phyloP scores from a whole-genome alignment of 371 early-diverging fungal species.

The Mucor racemosus region DNA sequence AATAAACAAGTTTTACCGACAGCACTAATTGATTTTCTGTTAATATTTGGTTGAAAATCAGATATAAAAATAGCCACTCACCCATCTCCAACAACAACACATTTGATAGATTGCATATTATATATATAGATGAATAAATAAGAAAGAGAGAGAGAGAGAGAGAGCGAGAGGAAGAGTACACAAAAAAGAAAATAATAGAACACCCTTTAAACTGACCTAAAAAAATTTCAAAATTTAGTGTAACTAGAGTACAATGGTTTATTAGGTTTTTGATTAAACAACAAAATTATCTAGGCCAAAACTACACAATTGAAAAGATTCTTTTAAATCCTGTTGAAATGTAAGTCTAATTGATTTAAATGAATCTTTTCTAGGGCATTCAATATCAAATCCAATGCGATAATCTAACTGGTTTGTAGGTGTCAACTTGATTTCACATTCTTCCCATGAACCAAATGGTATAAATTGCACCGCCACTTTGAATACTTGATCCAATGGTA shows the following conservation, averaged over 20 bases:
- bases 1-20: slow-evolving; percentile 95
- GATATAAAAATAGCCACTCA: no score
- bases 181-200: slow-evolving; percentile 18
- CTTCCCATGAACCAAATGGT: slow-evolving; percentile 22
- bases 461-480: slow-evolving; percentile 29
- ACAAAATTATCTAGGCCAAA: slow-evolving; percentile 42
- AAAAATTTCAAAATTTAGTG: slow-evolving; percentile 9
- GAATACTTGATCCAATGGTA: slow-evolving; percentile 33
- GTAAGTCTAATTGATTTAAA: slow-evolving; percentile 35
- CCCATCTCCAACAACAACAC: slow-evolving; percentile 96
- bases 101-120: slow-evolving; percentile 94
- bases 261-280: slow-evolving; percentile 26
- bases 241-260: slow-evolving; percentile 14
- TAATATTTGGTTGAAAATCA: no score
- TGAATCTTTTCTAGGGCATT: slow-evolving; percentile 24
- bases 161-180: neutral
- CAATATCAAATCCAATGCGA: slow-evolving; percentile 20
- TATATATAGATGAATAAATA: neutral
- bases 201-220: slow-evolving; percentile 1
- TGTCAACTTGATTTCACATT: slow-evolving; percentile 14
- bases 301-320: slow-evolving; percentile 46
- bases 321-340: slow-evolving; percentile 26
- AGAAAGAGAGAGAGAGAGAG: no score
- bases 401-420: slow-evolving; percentile 3
- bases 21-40: slow-evolving; percentile 56